Base-by-base conservation (phyloP, 2,329 filamentous ascomycete species). In the Passalora sequoiae region DNA sequence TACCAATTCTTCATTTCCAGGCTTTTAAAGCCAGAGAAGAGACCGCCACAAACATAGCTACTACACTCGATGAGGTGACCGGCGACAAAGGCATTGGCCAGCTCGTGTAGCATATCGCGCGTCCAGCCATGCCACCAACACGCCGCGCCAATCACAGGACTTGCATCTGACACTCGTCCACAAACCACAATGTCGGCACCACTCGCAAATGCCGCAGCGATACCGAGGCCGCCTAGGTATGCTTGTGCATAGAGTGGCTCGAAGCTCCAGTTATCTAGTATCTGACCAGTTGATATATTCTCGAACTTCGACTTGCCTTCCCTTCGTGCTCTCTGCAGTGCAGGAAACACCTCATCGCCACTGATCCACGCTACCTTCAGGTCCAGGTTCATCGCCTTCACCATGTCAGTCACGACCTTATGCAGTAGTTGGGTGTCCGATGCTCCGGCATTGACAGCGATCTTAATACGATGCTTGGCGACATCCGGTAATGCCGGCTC, bases 371-470 rank as follows among this genome's bases (percentile, higher is more conserved):
- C 72, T 3, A 74, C 65, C 49, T 68, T 72, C 15, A 74, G 56
- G 37, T 64, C 52, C n/a, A 74, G 49, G 0, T 66, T 62, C 29
- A 59, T 56, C 15, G 43, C 37, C 25, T 43, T 44, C 9, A 56
- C 51, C 49, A 76, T 48, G 13, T 65, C 55, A 4, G 66, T 58
- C 0, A 70, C 64, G 43, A 70, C 69, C 38, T 70, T 53, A 2
- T 76, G 73, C 12, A 81, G 54, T 0, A 70, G 74, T 44, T 66
- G 66, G 0, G 77, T 77, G 44, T 80, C 75, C 12, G 75, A 66
- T 2, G 71, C 74, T 1, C 78, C 77, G 2, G 77, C 77, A 51
- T 80, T 79, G 43, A 78, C 65, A 25, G 77, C 65, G 9, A 80
- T 64, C 47, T 75, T 76, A 60, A 79, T 78, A 0, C 66, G 56